phyloP scores from a whole-genome alignment of 768 basidiomycete genomes.

The Rhodotorula sphaerocarpa region DNA sequence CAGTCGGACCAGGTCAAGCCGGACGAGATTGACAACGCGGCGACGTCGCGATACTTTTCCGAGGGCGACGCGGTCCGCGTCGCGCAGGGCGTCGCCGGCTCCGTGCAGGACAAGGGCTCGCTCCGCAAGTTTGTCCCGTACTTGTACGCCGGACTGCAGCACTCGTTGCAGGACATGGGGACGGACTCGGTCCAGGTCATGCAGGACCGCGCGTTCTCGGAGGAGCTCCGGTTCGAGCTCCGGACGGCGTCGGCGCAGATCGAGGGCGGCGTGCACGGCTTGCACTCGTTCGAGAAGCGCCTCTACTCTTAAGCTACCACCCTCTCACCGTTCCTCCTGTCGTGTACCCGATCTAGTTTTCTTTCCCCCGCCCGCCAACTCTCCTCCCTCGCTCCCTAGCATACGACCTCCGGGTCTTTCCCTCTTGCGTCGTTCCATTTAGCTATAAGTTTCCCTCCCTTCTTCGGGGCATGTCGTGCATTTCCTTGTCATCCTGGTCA shows the following conservation, averaged over 20 bases:
- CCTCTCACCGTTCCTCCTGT: not conserved
- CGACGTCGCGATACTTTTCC: conserved; percentile 90
- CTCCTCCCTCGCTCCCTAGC: no score
- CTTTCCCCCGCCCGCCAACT: no score
- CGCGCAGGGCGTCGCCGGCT: conserved; percentile 89
- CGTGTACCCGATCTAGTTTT: no score
- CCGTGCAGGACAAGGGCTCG: conserved; percentile 95
- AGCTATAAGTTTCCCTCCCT: no score
- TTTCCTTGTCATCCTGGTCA: no score
- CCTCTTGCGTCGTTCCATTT: no score
- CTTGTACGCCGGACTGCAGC: conserved; percentile 50
- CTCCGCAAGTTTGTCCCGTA: conserved; percentile 80
- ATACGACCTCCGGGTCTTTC: no score
- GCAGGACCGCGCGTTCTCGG: conserved; percentile 57
- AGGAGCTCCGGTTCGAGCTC: conserved; percentile 76
- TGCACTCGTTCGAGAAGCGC: conserved; percentile 70
- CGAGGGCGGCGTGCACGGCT: conserved; percentile 89
- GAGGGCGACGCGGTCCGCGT: conserved; percentile 89
- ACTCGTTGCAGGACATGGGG: conserved; percentile 90
- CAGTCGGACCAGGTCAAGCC: conserved; percentile 48
- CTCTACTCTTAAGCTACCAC: conserved; percentile 35
- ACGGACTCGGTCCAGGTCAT: conserved; percentile 61
- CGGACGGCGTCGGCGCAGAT: conserved; percentile 90
- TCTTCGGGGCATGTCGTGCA: no score
- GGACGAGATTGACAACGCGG: conserved; percentile 58